Conservation (phyloP, 1,284 basidiomycete species). For the Coniophora puteana region DNA sequence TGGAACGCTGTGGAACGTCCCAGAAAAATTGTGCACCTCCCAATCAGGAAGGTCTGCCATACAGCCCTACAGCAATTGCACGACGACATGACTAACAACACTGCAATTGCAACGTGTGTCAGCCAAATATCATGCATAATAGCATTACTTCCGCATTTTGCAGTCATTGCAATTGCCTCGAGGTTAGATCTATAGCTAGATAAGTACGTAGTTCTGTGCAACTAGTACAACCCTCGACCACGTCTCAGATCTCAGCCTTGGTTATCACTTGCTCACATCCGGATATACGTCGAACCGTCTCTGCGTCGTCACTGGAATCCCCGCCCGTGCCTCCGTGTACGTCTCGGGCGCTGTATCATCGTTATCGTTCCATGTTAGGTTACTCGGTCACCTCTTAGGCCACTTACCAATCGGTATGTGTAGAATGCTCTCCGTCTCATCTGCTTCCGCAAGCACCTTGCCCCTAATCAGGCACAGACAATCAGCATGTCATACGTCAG, state of each 20-base stretch:
- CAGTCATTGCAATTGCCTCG: no score
- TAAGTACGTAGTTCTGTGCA: no score
- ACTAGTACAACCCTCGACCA: neutral
- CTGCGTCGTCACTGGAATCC: slow-evolving; percentile 87
- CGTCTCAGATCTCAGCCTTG: slow-evolving; percentile 4
- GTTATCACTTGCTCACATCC: slow-evolving; percentile 49
- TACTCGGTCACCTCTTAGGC: neutral
- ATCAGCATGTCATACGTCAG: slow-evolving; percentile 8
- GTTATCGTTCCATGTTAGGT: slow-evolving; percentile 3
- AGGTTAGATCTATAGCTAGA: no score
- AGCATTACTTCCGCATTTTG: no score
- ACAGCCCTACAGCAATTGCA: neutral
- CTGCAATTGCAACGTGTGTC: no score
- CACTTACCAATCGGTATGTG: slow-evolving; percentile 77
- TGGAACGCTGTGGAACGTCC: slow-evolving; percentile 34
- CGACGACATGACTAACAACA: no score
- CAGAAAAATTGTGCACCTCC: slow-evolving; percentile 21
- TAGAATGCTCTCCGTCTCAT: slow-evolving; percentile 79
- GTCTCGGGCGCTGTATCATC: slow-evolving; percentile 60
- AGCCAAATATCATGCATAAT: no score
- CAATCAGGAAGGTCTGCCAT: neutral
- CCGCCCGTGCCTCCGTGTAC: slow-evolving; percentile 67
- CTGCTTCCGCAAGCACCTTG: slow-evolving; percentile 75
- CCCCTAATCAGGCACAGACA: slow-evolving; percentile 59
- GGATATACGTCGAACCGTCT: slow-evolving; percentile 90